Percentiles rank a stretch among this genome's conserved stretches.
Conservation (phyloP, 768 basidiomycete species). For the Tephrocybe sp. region DNA sequence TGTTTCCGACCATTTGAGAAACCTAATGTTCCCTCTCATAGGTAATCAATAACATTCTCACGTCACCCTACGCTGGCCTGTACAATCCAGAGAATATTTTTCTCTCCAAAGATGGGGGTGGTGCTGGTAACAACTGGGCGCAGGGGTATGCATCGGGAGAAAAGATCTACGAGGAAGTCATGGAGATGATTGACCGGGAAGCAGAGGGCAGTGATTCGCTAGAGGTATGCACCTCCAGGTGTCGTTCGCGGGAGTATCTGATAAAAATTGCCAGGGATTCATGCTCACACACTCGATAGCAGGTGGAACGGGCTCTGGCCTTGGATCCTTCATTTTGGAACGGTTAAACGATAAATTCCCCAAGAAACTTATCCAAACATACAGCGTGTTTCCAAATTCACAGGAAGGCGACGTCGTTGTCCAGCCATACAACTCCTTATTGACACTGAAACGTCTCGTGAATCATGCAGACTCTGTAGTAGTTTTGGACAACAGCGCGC, state of each 20-base stretch:
- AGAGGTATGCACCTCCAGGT: too few species aligned
- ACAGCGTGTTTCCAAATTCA: constrained; percentile 96
- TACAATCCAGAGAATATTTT: constrained; percentile 99
- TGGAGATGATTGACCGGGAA: constrained; percentile 99
- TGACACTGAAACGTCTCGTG: constrained; percentile 90
- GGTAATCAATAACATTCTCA: constrained; percentile 96
- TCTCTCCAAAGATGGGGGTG: constrained; percentile 95
- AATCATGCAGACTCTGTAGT: constrained; percentile 98
- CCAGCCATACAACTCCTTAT: constrained; percentile 94
- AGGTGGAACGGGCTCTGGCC: constrained; percentile 96
- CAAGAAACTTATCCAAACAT: constrained; percentile 98
- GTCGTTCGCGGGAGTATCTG: too few species aligned
- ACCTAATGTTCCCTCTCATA: constrained; percentile 29
- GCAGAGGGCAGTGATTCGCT: constrained; percentile 97
- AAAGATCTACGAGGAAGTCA: constrained; percentile 90
- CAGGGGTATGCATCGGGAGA: constrained; percentile 93
- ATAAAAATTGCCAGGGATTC: constrained; percentile 87
- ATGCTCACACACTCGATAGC: constrained; percentile 99
- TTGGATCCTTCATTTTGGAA: constrained; percentile 97
- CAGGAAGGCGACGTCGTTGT: constrained; percentile 96
- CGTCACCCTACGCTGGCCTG: constrained; percentile 83
- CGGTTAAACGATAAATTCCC: constrained; percentile 97
- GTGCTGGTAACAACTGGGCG: constrained; percentile 99
- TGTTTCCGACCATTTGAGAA: constrained; percentile 2
- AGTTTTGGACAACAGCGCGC: constrained; percentile 94